phyloP scores from a whole-genome alignment of 1,139 yeast species.

The Kluyveromyces marxianus region DNA sequence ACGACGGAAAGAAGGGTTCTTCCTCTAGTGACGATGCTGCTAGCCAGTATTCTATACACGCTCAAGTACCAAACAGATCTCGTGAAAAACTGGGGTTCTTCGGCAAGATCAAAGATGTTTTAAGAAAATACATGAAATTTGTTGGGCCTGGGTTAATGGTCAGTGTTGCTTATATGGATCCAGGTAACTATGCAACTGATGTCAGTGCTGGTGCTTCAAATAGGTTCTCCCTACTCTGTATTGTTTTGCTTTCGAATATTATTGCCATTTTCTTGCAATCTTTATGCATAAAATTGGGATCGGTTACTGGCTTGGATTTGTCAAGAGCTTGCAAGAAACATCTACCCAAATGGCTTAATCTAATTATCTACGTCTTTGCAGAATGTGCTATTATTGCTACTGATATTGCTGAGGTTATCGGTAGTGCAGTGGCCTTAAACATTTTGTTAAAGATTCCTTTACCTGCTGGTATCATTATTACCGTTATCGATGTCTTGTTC shows the following conservation, averaged over 20 bases:
- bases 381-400: conserved; percentile 80
- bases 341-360: conserved; percentile 55
- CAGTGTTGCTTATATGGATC: conserved; percentile 76
- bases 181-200: conserved; percentile 80
- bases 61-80: no score
- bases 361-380: conserved; percentile 55
- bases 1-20: not conserved
- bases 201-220: conserved; percentile 71
- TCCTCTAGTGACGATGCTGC: not conserved
- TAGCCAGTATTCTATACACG: not conserved
- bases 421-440: conserved; percentile 78
- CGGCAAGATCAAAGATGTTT: not conserved
- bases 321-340: conserved; percentile 61
- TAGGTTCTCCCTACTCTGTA: conserved; percentile 54
- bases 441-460: conserved; percentile 61
- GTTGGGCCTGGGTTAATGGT: conserved; percentile 78
- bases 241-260: conserved; percentile 57
- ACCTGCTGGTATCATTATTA: conserved; percentile 70
- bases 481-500: conserved; percentile 63
- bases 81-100: not conserved
- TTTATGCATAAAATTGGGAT: conserved; percentile 65
- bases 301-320: conserved; percentile 73
- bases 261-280: conserved; percentile 70
- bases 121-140: conserved; percentile 47
- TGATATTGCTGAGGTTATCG: conserved; percentile 81